Evolutionary conservation across 768 basidiomycete genomes (phyloP).

Genomic region (Scleroderma citrinum): DNA sequence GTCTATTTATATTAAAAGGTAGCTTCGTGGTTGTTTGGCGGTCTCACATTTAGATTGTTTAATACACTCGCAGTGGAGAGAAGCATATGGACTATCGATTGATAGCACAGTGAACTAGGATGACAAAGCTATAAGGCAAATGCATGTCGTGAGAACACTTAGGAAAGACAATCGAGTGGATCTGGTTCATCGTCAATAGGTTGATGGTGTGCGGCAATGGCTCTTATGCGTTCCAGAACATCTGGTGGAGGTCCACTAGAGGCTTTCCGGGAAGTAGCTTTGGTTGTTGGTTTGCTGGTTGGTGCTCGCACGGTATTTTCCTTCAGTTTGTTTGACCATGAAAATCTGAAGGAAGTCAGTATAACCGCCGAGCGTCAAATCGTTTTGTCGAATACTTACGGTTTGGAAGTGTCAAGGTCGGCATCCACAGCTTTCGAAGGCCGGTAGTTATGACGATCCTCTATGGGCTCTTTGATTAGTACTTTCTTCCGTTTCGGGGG

Average conservation of each 20-base stretch:
- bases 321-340: slow-evolving; percentile 29
- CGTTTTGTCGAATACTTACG: slow-evolving; percentile 7
- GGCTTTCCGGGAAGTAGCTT: slow-evolving; percentile 8
- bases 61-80: background rate
- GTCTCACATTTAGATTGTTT: background rate
- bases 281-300: background rate
- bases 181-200: slow-evolving; percentile 32
- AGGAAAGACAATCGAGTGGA: slow-evolving; percentile 42
- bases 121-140: background rate
- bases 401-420: background rate
- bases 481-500: slow-evolving; percentile 10
- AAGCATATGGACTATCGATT: background rate
- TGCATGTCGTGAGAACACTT: slow-evolving; percentile 9
- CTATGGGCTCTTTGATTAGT: background rate
- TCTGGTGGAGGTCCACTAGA: slow-evolving; percentile 34
- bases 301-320: slow-evolving; percentile 22
- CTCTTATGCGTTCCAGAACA: slow-evolving; percentile 33
- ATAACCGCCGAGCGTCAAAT: too few relatives aligned
- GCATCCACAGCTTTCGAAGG: slow-evolving; percentile 18
- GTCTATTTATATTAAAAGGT: background rate
- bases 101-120: background rate
- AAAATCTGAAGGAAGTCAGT: slow-evolving; percentile 3
- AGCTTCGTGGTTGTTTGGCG: background rate
- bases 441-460: slow-evolving; percentile 16
- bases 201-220: slow-evolving; percentile 19